A percentile compares a stretch with the other conserved stretches of the same genome.
Conservation (phyloP, 1,284 basidiomycete species). For the Pseudozyma flocculosa region DNA sequence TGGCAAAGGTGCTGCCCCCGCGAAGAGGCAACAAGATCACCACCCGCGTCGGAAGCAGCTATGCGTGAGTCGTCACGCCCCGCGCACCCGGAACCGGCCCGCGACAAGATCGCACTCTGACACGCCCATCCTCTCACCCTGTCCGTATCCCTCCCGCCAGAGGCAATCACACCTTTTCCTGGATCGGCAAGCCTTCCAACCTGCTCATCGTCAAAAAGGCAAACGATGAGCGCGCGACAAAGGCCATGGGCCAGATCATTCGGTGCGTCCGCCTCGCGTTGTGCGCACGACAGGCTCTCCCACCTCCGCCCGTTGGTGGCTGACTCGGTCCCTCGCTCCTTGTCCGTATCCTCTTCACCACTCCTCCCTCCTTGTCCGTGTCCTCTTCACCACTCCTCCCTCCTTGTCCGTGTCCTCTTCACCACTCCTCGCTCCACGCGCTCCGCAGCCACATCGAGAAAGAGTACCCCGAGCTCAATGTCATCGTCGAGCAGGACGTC, state of each 20-base stretch:
- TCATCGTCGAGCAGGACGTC: constrained; percentile 71
- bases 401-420: too few species aligned
- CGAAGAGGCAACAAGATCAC: constrained; percentile 40
- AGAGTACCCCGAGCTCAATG: constrained; percentile 69
- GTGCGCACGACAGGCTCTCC: too few species aligned
- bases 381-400: too few species aligned
- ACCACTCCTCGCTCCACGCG: too few species aligned
- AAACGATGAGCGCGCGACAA: constrained; percentile 59
- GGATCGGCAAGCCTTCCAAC: constrained; percentile 56
- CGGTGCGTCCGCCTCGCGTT: constrained; percentile 54
- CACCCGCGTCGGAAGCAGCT: constrained; percentile 45
- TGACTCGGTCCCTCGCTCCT: too few species aligned
- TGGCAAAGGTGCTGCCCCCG: constrained; percentile 40
- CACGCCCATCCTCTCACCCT: too few species aligned
- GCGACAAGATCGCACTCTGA: too few species aligned
- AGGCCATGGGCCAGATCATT: constrained; percentile 60
- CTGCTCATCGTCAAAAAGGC: constrained; percentile 63
- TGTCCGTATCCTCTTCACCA: background rate
- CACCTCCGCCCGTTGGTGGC: too few species aligned
- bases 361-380: too few species aligned
- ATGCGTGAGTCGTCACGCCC: constrained; percentile 11
- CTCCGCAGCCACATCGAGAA: constrained; percentile 37
- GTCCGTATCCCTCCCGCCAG: constrained; percentile 16
- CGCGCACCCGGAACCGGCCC: background rate
- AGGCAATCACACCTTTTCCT: constrained; percentile 55